These are phyloP conservation scores for Candida sojae DNA, from an alignment of 1,139 yeast genomes.

Conservation along the genomic window DNA sequence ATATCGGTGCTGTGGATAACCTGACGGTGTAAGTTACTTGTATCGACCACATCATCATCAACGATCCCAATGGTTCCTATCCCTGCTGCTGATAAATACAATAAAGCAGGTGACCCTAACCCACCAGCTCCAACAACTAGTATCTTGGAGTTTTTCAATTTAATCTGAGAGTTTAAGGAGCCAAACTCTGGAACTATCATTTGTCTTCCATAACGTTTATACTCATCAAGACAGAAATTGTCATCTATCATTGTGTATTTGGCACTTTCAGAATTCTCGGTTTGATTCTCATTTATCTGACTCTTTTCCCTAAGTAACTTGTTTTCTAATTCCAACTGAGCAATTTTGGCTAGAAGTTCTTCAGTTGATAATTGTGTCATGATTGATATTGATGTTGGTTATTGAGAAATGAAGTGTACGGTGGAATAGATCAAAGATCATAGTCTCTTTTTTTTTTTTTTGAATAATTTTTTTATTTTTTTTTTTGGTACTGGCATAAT, in stretches of 20 bases:
- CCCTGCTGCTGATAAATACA: slow-evolving; percentile 87
- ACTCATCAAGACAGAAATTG: slow-evolving; percentile 61
- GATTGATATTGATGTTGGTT: background rate
- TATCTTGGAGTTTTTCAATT: slow-evolving; percentile 56
- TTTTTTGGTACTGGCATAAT: too few relatives aligned
- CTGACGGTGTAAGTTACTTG: slow-evolving; percentile 87
- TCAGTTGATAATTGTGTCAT: slow-evolving; percentile 15
- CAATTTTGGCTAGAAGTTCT: slow-evolving; percentile 22
- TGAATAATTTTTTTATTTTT: background rate
- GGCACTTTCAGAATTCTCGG: background rate
- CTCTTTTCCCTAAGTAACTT: slow-evolving; percentile 14
- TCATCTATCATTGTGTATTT: slow-evolving; percentile 11
- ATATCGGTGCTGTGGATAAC: slow-evolving; percentile 68
- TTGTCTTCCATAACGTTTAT: slow-evolving; percentile 86
- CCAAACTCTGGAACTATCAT: slow-evolving; percentile 87
- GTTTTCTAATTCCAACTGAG: slow-evolving; percentile 28
- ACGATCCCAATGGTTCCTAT: slow-evolving; percentile 83
- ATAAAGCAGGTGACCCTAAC: slow-evolving; percentile 87
- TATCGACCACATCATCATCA: slow-evolving; percentile 83
- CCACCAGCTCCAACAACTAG: slow-evolving; percentile 97
- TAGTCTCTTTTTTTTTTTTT: background rate
- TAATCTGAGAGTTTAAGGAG: slow-evolving; percentile 53
- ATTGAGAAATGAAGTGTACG: background rate
- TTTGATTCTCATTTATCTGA: background rate
- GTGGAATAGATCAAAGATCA: background rate